Conservation (phyloP, 192 early-diverging fungal genomes). For the Gorgonomyces haynaldii region DNA sequence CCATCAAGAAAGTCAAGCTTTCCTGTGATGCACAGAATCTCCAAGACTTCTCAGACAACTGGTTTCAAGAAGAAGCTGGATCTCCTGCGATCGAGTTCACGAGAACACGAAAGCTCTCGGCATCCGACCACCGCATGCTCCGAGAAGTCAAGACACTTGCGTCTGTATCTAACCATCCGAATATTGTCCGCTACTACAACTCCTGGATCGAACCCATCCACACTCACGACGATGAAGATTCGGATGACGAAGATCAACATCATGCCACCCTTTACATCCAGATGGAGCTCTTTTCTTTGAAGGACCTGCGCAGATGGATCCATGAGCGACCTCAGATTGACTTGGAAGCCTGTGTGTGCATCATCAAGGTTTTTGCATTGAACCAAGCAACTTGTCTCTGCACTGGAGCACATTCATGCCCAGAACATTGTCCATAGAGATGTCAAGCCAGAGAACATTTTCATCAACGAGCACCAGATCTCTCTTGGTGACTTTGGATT, state of each 20-base stretch:
- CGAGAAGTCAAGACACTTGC: constrained; percentile 40
- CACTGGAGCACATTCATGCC: constrained; percentile 63
- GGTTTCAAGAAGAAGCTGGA: no score
- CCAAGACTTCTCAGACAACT: no score
- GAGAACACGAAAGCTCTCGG: constrained; percentile 9
- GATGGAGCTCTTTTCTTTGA: constrained; percentile 7
- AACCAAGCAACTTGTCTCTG: constrained; percentile 55
- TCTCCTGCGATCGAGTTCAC: no score
- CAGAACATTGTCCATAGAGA: constrained; percentile 83
- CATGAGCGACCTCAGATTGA: constrained; percentile 2
- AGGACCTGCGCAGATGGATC: constrained; percentile 8
- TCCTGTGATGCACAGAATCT: constrained; percentile 18
- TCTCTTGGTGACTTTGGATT: constrained; percentile 36
- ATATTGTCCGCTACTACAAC: constrained; percentile 34
- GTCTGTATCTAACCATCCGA: constrained; percentile 29
- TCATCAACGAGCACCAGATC: constrained; percentile 21
- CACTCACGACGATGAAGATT: not conserved
- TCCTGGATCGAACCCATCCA: constrained; percentile 30
- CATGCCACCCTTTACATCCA: constrained; percentile 11
- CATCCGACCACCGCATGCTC: constrained; percentile 21
- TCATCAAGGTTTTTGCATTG: not conserved
- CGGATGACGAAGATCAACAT: not conserved
- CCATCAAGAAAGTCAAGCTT: constrained; percentile 40
- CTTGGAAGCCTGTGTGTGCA: not conserved
- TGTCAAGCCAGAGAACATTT: constrained; percentile 89